phyloP scores from a whole-genome alignment of 176 grass and related monocot genomes.

The Aegilops umbellulata region DNA sequence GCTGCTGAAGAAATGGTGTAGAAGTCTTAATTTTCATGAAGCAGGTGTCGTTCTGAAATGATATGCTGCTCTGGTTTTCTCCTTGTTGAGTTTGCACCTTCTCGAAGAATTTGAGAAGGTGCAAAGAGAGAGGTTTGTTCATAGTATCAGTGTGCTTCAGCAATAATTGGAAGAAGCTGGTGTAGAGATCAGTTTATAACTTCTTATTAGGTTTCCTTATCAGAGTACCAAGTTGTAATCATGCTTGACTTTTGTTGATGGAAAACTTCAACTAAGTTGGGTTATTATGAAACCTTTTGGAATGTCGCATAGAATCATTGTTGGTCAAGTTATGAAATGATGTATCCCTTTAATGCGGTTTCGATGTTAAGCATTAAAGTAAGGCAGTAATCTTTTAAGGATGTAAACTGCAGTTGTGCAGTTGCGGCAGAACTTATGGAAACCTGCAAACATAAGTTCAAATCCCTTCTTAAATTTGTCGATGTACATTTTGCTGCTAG shows the following conservation, averaged over 20 bases:
- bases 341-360: not conserved
- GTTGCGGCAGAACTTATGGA: too few species aligned
- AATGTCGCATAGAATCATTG: not conserved
- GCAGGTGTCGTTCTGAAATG: not conserved
- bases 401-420: too few species aligned
- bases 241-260: not conserved
- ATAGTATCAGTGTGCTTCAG: not conserved
- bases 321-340: not conserved
- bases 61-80: not conserved
- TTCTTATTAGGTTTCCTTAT: not conserved
- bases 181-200: not conserved
- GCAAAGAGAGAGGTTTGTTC: not conserved
- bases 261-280: not conserved
- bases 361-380: not conserved
- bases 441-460: too few species aligned
- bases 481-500: too few species aligned
- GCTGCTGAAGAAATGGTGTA: slow-evolving; percentile 25
- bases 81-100: slow-evolving; percentile 1
- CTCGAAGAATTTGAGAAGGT: not conserved
- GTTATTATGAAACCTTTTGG: not conserved
- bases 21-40: slow-evolving; percentile 11
- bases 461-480: too few species aligned
- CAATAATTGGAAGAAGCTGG: not conserved
- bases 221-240: not conserved
- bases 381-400: not conserved